Conservation (phyloP, 495 filamentous ascomycete genomes). For the Lophiotrema nucula region DNA sequence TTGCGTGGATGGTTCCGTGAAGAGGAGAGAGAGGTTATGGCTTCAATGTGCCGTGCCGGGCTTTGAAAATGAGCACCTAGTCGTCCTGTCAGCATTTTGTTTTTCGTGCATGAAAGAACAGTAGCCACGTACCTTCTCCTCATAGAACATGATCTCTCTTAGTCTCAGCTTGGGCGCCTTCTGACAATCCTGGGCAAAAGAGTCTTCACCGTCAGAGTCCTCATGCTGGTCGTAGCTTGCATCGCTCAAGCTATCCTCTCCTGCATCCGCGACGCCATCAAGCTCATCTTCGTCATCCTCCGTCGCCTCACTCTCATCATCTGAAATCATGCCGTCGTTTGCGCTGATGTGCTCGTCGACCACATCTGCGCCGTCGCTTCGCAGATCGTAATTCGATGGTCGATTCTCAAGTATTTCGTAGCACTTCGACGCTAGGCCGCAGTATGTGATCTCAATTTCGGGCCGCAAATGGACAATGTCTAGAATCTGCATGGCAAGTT, state of each 20-base stretch:
- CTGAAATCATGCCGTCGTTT: constrained; percentile 42
- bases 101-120: not conserved
- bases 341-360: constrained; percentile 27
- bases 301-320: constrained; percentile 53
- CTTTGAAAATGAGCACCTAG: not conserved
- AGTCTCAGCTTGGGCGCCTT: constrained; percentile 61
- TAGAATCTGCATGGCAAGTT: constrained; percentile 79
- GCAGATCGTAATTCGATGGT: constrained; percentile 48
- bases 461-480: constrained; percentile 85
- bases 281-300: constrained; percentile 43
- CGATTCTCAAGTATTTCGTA: constrained; percentile 80
- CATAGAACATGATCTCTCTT: constrained; percentile 41
- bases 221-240: constrained; percentile 50
- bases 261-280: constrained; percentile 39
- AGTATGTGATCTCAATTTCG: constrained; percentile 78
- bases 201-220: constrained; percentile 48
- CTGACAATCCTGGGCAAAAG: constrained; percentile 44
- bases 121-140: constrained; percentile 3
- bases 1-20: not conserved
- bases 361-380: constrained; percentile 16
- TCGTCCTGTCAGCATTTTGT: not conserved
- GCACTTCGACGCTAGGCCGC: constrained; percentile 79
- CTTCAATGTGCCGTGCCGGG: not conserved
- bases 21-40: not conserved
- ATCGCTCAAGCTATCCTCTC: constrained; percentile 43